Percentiles rank a stretch among this genome's conserved stretches.
These are phyloP conservation scores for Cercospora sp. DNA, from an alignment of 2,329 filamentous ascomycete genomes.

Conservation along the genomic window DNA sequence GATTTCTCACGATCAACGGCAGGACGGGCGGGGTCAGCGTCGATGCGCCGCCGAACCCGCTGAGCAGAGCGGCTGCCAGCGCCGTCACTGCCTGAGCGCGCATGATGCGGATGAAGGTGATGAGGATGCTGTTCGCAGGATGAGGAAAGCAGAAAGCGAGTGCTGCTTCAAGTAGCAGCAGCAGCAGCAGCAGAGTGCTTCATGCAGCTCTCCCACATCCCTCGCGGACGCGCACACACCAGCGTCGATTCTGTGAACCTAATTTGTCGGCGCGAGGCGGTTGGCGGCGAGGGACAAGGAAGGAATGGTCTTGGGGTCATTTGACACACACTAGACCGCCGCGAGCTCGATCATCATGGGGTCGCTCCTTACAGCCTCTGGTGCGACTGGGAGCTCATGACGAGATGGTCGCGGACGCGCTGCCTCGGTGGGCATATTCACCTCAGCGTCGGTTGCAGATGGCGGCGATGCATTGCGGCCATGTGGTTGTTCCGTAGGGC, in stretches of 20 bases:
- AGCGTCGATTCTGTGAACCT: not conserved
- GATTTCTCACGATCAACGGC: slow-evolving; percentile 53
- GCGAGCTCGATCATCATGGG: not conserved
- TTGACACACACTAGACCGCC: not conserved
- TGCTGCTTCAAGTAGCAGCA: not conserved
- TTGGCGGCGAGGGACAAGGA: not conserved
- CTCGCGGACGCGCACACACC: not conserved
- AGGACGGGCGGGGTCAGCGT: slow-evolving; percentile 56
- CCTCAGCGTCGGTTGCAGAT: not conserved
- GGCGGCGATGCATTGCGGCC: not conserved
- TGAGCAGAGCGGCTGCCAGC: slow-evolving; percentile 30
- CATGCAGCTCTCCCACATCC: not conserved
- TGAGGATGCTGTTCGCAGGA: not conserved
- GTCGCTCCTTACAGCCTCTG: not conserved
- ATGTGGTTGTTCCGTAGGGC: not conserved
- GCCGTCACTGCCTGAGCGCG: slow-evolving; percentile 22
- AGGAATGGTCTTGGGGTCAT: not conserved
- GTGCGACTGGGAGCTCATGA: not conserved
- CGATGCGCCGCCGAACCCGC: slow-evolving; percentile 46
- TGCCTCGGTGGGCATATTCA: not conserved
- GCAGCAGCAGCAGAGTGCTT: not conserved
- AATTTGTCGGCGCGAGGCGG: not conserved
- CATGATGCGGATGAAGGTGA: slow-evolving; percentile 21
- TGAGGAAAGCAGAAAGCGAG: not conserved
- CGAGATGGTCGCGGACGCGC: not conserved